phyloP scores from a whole-genome alignment of 2,329 filamentous ascomycete species.

The Aspergillus udagawae region DNA sequence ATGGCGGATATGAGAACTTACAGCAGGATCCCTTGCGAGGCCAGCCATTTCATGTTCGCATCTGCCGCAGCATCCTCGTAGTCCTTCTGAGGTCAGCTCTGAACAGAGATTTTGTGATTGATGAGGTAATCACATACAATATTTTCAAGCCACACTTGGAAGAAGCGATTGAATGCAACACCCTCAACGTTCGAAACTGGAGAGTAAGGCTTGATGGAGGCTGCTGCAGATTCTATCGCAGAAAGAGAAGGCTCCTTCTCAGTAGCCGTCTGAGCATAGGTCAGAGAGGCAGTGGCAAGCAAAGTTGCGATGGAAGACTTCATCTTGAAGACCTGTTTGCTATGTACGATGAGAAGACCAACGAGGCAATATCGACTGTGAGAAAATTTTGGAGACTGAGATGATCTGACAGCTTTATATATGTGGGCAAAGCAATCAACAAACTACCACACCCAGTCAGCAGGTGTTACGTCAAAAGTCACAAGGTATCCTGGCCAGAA shows the following conservation, averaged over 20 bases:
- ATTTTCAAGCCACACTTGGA: slow-evolving; percentile 75
- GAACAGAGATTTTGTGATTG: background rate
- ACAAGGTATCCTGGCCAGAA: background rate
- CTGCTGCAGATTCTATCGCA: slow-evolving; percentile 34
- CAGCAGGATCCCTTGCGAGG: slow-evolving; percentile 55
- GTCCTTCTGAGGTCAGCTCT: slow-evolving; percentile 51
- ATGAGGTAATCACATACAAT: slow-evolving; percentile 48
- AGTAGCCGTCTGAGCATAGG: slow-evolving; percentile 23
- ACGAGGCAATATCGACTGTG: background rate
- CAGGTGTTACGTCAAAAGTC: background rate
- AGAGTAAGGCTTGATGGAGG: slow-evolving; percentile 58
- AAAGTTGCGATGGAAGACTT: slow-evolving; percentile 37
- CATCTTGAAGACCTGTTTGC: slow-evolving; percentile 40
- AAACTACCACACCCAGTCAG: background rate
- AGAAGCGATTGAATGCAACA: slow-evolving; percentile 51
- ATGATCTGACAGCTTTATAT: background rate
- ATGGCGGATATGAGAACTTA: slow-evolving; percentile 62
- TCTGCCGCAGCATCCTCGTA: slow-evolving; percentile 63
- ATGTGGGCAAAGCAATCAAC: background rate
- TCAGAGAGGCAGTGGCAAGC: slow-evolving; percentile 22
- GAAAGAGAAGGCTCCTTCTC: slow-evolving; percentile 23
- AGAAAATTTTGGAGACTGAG: background rate
- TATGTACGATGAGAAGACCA: background rate
- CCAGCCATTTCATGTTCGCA: slow-evolving; percentile 31
- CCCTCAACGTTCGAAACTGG: slow-evolving; percentile 46